A percentile compares a stretch with the other conserved stretches of the same genome.
Conservation (phyloP, 495 filamentous ascomycete genomes). For the Hypoxylon lienhwacheense region DNA sequence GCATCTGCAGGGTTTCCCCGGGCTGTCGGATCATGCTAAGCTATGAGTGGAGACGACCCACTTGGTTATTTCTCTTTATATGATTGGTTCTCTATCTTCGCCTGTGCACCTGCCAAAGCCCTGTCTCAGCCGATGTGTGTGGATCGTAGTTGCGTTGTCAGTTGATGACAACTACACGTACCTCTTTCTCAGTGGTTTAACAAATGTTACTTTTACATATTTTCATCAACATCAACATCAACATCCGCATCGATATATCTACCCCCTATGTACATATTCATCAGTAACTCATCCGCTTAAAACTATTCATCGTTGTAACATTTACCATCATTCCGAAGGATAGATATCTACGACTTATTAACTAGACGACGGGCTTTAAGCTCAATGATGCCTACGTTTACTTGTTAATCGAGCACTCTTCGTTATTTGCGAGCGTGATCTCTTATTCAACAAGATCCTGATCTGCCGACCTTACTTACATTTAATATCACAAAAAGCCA, state of each 20-base stretch:
- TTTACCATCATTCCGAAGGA: no score
- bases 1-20: slow-evolving; percentile 22
- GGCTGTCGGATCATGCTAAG: slow-evolving; percentile 1
- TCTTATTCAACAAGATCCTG: slow-evolving; percentile 4
- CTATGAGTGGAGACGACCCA: slow-evolving; percentile 5
- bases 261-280: not conserved
- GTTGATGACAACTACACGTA: slow-evolving; percentile 26
- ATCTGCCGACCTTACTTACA: not conserved
- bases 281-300: not conserved
- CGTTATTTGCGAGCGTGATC: slow-evolving; percentile 7
- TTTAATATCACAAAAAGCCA: no score
- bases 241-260: not conserved
- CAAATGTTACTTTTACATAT: slow-evolving; percentile 2
- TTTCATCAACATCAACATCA: not conserved
- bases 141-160: slow-evolving; percentile 13
- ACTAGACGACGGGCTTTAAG: not conserved
- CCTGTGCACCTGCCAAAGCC: slow-evolving; percentile 14
- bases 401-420: not conserved
- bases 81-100: slow-evolving; percentile 17
- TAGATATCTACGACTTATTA: no score
- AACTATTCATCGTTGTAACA: no score
- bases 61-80: slow-evolving; percentile 5
- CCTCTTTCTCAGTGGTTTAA: slow-evolving; percentile 1
- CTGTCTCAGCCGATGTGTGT: slow-evolving; percentile 22
- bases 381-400: slow-evolving; percentile 15